Percentiles rank a stretch among this genome's conserved stretches.
phyloP scores from a whole-genome alignment of 352 stramenopile species.

The Pythium plurisporium region DNA sequence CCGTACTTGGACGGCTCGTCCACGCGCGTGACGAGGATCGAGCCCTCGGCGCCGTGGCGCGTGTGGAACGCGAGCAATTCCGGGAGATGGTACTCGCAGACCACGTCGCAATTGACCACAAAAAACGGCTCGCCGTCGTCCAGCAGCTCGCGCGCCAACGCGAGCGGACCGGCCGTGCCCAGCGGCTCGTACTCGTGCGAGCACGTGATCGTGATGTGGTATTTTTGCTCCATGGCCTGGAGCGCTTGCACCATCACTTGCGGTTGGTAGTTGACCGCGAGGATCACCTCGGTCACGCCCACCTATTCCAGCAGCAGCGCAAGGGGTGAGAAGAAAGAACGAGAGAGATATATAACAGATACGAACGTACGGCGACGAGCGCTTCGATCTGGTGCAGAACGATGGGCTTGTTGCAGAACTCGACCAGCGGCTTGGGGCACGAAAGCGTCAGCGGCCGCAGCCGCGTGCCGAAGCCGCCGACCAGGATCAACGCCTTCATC shows the following conservation, averaged over 20 bases:
- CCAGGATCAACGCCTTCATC: conserved; percentile 91
- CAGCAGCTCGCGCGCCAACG: conserved; percentile 75
- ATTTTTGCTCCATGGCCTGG: conserved; percentile 81
- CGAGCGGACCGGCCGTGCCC: conserved; percentile 78
- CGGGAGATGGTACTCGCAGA: conserved; percentile 79
- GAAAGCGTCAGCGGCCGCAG: conserved; percentile 87
- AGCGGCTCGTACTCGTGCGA: conserved; percentile 84
- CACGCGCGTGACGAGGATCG: conserved; percentile 76
- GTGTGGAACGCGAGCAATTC: conserved; percentile 81
- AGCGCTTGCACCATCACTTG: conserved; percentile 85
- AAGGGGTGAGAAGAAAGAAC: neutral
- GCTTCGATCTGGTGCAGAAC: conserved; percentile 88
- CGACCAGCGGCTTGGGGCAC: conserved; percentile 86
- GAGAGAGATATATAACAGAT: neutral
- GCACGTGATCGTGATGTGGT: conserved; percentile 88
- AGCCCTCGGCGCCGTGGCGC: conserved; percentile 72
- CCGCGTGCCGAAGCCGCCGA: conserved; percentile 87
- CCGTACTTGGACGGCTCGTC: conserved; percentile 89
- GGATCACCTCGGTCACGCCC: conserved; percentile 85
- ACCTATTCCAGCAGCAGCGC: conserved; percentile 33
- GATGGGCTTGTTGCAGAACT: conserved; percentile 92
- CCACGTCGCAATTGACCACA: conserved; percentile 90
- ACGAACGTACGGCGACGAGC: conserved; percentile 55
- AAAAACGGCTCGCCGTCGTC: conserved; percentile 87
- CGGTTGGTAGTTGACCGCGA: conserved; percentile 89